Evolutionary conservation across 2,329 filamentous ascomycete species (phyloP).

Genomic region (Lasiodiplodia sp.): DNA sequence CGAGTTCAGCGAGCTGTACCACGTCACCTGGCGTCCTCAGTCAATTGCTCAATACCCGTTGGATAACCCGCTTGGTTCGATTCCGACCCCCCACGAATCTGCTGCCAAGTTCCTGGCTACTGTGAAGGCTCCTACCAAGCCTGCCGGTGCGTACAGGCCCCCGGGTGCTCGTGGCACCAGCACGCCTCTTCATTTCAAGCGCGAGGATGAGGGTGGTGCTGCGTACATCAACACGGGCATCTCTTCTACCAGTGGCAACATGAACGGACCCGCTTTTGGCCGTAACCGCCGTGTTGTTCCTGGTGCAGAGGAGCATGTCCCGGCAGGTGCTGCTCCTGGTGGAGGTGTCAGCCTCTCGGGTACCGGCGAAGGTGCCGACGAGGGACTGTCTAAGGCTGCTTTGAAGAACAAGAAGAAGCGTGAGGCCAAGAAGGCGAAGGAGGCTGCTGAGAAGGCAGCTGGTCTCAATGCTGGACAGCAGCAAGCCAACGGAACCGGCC

Average conservation of each 20-base stretch:
- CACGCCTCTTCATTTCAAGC: constrained; percentile 94
- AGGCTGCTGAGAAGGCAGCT: constrained; percentile 65
- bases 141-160: constrained; percentile 94
- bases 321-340: constrained; percentile 73
- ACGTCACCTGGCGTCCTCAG: constrained; percentile 84
- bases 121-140: constrained; percentile 93
- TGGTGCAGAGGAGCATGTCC: constrained; percentile 76
- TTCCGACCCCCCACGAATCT: constrained; percentile 82
- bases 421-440: constrained; percentile 88
- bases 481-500: constrained; percentile 58
- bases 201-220: constrained; percentile 93
- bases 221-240: constrained; percentile 85
- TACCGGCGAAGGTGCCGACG: constrained; percentile 69
- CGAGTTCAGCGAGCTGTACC: constrained; percentile 93
- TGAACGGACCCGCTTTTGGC: constrained; percentile 79
- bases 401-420: constrained; percentile 99
- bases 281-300: constrained; percentile 78
- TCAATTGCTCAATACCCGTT: constrained; percentile 65
- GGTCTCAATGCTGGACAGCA: constrained; percentile 42
- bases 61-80: constrained; percentile 74
- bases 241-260: constrained; percentile 62
- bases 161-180: constrained; percentile 88
- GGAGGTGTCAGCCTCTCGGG: constrained; percentile 71
- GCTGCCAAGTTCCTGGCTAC: constrained; percentile 82
- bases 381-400: constrained; percentile 76